Base-by-base conservation (phyloP, 768 basidiomycete species). In the Agrocybe chaxingu region DNA sequence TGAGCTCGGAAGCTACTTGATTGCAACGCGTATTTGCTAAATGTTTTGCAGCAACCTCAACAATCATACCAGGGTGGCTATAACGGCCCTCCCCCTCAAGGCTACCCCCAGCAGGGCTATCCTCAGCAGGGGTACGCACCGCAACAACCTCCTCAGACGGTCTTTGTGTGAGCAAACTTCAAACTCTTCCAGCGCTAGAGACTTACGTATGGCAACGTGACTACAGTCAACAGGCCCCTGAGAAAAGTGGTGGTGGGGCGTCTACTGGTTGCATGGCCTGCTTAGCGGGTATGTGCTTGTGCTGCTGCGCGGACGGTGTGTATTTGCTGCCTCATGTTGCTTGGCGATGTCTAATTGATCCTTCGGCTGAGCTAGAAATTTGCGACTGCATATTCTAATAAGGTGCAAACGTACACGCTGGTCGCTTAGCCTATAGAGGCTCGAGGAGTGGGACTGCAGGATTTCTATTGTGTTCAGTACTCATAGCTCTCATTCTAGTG, bases 231-330 rank as follows among this genome's bases (percentile, higher is more conserved):
- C 82, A 84, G 62, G 69, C 74, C 62, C 63, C 77, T 66, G 65
- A 79, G 52, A 80, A 80, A 56, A 64, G 69, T 24, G 71, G 76
- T 19, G 62, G 58, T 7, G 57, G 55, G 24, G 24, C 24, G 3
- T 54, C 57, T 13, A 72, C 65, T 8, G 78, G 78, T 36, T 82
- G 80, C 59, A 73, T 75, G 67, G 85, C 86, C 10, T 89, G 87
- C 65, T 68, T 85, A 61, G 82, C 85, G 16, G 82, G 79, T 50
- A 67, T 77, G 8, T 79, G 76, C 55, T 66, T 82, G 58, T 89
- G 86, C 65, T 89, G 85, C 67, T 85, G 82, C 60, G 81, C 81
- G n/a, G 86, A 89, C 70, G 84, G 84, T 85, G 55, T 52, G 81
- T 66, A 24, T 5, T 49, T 55, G 53, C 35, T 55, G 30, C 54